Evolutionary conservation across 306 rosid genomes (phyloP).

Genomic region (Macrotyloma uniflorum): DNA sequence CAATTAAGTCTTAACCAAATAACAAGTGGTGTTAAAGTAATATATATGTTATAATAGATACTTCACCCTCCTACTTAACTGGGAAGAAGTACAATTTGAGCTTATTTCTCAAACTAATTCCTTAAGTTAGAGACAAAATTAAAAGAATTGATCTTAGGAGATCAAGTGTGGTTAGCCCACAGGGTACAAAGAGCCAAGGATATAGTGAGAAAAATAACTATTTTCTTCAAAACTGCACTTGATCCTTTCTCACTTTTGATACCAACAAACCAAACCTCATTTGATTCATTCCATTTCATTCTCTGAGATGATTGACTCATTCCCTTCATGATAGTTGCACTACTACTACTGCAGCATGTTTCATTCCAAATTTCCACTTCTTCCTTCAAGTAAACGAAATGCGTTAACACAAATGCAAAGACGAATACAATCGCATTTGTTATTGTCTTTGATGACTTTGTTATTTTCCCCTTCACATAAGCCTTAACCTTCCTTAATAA

Average conservation of each 20-base stretch:
- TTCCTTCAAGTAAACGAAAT: conserved; percentile 39
- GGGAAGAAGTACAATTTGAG: conserved; percentile 43
- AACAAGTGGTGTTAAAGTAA: conserved; percentile 31
- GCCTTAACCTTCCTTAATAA: conserved; percentile 35
- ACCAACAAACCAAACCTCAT: conserved; percentile 47
- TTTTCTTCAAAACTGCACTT: conserved; percentile 60
- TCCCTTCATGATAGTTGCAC: conserved; percentile 30
- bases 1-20: conserved; percentile 19
- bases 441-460: conserved; percentile 48
- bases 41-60: conserved; percentile 34
- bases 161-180: conserved; percentile 69
- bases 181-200: conserved; percentile 73
- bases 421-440: conserved; percentile 46
- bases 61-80: conserved; percentile 39
- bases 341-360: neutral
- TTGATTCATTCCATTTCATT: conserved; percentile 33
- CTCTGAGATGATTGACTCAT: conserved; percentile 33
- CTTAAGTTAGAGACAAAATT: conserved; percentile 50
- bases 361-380: conserved; percentile 39
- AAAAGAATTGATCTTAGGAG: conserved; percentile 31
- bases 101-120: conserved; percentile 44
- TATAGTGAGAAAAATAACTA: conserved; percentile 68
- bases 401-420: conserved; percentile 51
- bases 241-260: conserved; percentile 56
- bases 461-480: conserved; percentile 39